Conservation (phyloP, 352 stramenopile species). For the Globisporangium megalacanthum region DNA sequence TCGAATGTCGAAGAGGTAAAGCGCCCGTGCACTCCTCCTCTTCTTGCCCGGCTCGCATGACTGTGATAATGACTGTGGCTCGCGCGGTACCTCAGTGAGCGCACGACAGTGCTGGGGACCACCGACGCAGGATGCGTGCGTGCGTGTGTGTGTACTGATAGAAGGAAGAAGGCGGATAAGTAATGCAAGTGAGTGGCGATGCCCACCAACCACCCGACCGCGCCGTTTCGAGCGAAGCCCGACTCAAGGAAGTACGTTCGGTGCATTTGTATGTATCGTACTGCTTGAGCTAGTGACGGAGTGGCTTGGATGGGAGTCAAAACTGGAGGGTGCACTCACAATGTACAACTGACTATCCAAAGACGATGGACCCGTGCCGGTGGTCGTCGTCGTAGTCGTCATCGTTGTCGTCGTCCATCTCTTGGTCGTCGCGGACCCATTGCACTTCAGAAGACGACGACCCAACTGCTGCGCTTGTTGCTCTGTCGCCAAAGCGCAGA, state of each 20-base stretch:
- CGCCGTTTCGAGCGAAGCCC: background rate
- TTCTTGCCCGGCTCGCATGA: conserved; percentile 8
- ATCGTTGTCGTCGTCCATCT: conserved; percentile 4
- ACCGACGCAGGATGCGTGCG: background rate
- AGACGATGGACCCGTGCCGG: conserved; percentile 27
- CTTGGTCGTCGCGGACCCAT: conserved; percentile 1
- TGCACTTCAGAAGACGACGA: background rate
- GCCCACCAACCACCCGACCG: background rate
- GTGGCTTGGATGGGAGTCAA: no score
- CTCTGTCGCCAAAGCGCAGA: conserved; percentile 8
- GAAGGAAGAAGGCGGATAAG: background rate
- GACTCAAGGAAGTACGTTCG: background rate
- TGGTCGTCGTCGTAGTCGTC: conserved; percentile 12
- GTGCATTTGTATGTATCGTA: no score
- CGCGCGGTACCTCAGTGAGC: background rate
- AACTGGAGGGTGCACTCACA: background rate
- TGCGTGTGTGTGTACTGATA: background rate
- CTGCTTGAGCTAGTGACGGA: no score
- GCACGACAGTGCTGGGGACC: background rate
- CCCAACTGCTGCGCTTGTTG: background rate
- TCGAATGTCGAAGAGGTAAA: conserved; percentile 56
- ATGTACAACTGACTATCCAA: conserved; percentile 20
- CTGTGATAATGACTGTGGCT: background rate
- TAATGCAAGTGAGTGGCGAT: background rate
- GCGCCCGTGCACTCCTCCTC: conserved; percentile 6